These are phyloP conservation scores for Fusarium transvaalense DNA, from an alignment of 2,329 filamentous ascomycete genomes.

Conservation along the genomic window DNA sequence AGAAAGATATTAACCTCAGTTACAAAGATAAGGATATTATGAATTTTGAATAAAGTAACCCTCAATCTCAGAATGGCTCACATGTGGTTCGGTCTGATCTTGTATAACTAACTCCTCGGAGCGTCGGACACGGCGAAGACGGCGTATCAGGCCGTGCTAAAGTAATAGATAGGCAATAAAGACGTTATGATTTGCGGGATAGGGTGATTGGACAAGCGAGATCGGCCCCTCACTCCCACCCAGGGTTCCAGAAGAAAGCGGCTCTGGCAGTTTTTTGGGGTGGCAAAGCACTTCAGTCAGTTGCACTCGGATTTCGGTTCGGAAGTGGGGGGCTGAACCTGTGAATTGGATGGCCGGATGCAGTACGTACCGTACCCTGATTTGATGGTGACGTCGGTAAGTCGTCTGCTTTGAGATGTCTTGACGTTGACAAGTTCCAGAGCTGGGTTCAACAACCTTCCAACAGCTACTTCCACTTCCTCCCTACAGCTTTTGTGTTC, in stretches of 20 bases:
- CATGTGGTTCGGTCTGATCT: slow-evolving; percentile 13
- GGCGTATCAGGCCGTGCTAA: slow-evolving; percentile 27
- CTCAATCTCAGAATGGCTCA: slow-evolving; percentile 4
- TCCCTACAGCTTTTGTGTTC: not conserved
- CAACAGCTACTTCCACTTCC: not conserved
- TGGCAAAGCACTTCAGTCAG: slow-evolving; percentile 16
- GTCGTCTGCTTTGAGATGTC: not conserved
- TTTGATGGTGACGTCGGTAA: slow-evolving; percentile 28
- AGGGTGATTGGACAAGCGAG: slow-evolving; percentile 18
- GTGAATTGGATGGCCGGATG: slow-evolving; percentile 2
- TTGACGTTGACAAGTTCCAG: slow-evolving; percentile 4
- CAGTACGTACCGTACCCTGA: slow-evolving; percentile 9
- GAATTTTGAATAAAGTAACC: slow-evolving; percentile 13
- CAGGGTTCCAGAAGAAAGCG: slow-evolving; percentile 2
- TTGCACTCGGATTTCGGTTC: slow-evolving; percentile 9
- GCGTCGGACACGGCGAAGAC: slow-evolving; percentile 27
- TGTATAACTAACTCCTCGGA: slow-evolving; percentile 46
- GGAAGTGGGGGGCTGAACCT: slow-evolving; percentile 7
- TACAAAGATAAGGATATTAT: slow-evolving; percentile 17
- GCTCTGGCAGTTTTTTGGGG: slow-evolving; percentile 10
- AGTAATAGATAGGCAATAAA: slow-evolving; percentile 48
- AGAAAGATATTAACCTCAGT: not conserved
- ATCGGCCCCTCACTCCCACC: not conserved
- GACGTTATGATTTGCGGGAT: slow-evolving; percentile 50
- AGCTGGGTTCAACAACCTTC: not conserved